Evolutionary conservation across 495 filamentous ascomycete species (phyloP).

Genomic region (Penicillium argentinense): DNA sequence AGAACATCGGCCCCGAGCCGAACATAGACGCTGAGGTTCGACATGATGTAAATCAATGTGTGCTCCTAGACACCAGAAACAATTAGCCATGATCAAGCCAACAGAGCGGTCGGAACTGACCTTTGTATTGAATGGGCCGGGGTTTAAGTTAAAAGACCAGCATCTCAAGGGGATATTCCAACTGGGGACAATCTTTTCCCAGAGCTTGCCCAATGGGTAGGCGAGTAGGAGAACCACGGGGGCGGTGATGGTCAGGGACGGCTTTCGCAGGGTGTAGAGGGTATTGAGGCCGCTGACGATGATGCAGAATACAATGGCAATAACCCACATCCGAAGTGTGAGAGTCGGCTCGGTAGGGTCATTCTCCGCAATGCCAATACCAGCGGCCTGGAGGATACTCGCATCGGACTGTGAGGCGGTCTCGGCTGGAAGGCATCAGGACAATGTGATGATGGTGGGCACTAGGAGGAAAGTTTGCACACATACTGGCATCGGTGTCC

Average conservation of each 20-base stretch:
- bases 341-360: slow-evolving; percentile 43
- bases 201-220: slow-evolving; percentile 60
- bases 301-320: slow-evolving; percentile 58
- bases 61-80: slow-evolving; percentile 56
- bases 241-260: slow-evolving; percentile 55
- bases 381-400: slow-evolving; percentile 29
- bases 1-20: slow-evolving; percentile 65
- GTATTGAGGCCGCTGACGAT: slow-evolving; percentile 63
- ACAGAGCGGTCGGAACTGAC: background rate
- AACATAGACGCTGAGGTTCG: slow-evolving; percentile 44
- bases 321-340: slow-evolving; percentile 65
- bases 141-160: slow-evolving; percentile 55
- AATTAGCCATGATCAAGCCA: background rate
- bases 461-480: background rate
- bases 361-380: slow-evolving; percentile 22
- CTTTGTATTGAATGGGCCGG: slow-evolving; percentile 64
- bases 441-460: too few relatives aligned
- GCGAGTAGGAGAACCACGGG: slow-evolving; percentile 64
- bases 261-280: slow-evolving; percentile 58
- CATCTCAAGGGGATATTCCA: slow-evolving; percentile 49
- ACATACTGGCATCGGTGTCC: background rate
- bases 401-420: slow-evolving; percentile 18
- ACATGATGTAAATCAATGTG: slow-evolving; percentile 66
- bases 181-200: slow-evolving; percentile 48
- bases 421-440: slow-evolving; percentile 13